phyloP scores from a whole-genome alignment of 441 rosid species.

The Jatropha podagrica region DNA sequence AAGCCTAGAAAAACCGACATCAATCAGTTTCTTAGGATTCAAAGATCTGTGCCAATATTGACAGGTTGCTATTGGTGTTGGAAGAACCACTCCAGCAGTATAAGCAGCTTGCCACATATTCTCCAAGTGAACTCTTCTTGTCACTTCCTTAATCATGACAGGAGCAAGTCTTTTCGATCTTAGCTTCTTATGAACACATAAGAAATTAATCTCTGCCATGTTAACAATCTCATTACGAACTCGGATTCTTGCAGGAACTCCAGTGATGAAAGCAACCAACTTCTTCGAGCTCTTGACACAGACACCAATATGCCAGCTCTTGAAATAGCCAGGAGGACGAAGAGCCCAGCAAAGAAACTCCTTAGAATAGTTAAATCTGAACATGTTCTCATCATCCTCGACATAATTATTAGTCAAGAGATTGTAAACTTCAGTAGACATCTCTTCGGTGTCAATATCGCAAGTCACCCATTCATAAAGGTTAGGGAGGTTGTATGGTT shows the following conservation, averaged over 20 bases:
- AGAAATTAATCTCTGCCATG: conserved; percentile 87
- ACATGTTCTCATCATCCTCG: conserved; percentile 80
- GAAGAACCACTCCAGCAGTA: conserved; percentile 85
- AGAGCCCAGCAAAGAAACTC: conserved; percentile 87
- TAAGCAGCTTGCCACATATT: conserved; percentile 94
- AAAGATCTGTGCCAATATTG: conserved; percentile 91
- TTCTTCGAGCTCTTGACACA: conserved; percentile 70
- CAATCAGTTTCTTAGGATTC: conserved; percentile 89
- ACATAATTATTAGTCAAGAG: conserved; percentile 54
- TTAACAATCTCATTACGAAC: conserved; percentile 57
- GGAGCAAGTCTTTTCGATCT: conserved; percentile 89
- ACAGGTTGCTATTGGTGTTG: conserved; percentile 75
- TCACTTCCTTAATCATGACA: conserved; percentile 89
- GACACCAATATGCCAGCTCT: conserved; percentile 84
- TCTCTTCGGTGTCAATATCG: conserved; percentile 64
- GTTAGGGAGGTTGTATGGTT: conserved; percentile 73
- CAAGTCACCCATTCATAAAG: conserved; percentile 80
- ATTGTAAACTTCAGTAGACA: conserved; percentile 49
- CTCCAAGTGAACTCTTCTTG: conserved; percentile 84
- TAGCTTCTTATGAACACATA: conserved; percentile 94
- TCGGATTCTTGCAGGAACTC: conserved; percentile 76
- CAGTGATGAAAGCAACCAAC: conserved; percentile 82
- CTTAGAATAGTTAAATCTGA: conserved; percentile 87
- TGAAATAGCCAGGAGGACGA: conserved; percentile 69
- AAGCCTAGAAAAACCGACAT: conserved; percentile 83